Conservation (phyloP, 257 asterid species). For the Solanum arcanum region DNA sequence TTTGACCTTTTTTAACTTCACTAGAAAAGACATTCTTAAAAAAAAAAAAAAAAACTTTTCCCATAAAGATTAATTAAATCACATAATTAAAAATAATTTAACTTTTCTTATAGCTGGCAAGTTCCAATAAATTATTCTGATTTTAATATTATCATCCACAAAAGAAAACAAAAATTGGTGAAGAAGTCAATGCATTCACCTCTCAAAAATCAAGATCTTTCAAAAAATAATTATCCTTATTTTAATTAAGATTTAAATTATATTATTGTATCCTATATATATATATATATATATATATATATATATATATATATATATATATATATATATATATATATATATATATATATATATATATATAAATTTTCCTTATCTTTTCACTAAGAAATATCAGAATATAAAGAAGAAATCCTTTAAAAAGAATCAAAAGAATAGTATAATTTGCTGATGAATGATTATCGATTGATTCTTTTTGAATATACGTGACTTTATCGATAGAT, state of each 20-base stretch:
- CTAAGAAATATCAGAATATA: rapidly evolving
- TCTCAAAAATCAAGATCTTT: background rate
- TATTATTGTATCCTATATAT: background rate
- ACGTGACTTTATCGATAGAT: rapidly evolving
- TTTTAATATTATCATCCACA: background rate
- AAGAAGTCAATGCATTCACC: background rate
- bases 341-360: too few relatives aligned
- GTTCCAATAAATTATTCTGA: background rate
- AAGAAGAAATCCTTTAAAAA: background rate
- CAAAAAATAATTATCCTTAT: background rate
- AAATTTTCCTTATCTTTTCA: background rate
- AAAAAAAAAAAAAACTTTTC: background rate
- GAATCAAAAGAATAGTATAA: too few relatives aligned
- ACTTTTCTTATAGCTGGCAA: background rate
- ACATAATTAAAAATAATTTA: background rate
- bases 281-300: too few relatives aligned
- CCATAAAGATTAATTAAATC: background rate
- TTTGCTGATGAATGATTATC: background rate
- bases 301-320: too few relatives aligned
- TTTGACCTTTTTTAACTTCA: background rate
- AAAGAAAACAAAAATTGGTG: background rate
- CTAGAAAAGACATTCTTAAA: background rate
- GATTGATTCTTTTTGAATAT: background rate
- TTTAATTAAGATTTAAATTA: background rate
- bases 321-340: too few relatives aligned